Percentiles rank a stretch among this genome's conserved stretches.
These are phyloP conservation scores for Cylindrotheca fusiformis DNA, from an alignment of 108 stramenopile genomes.

Conservation along the genomic window DNA sequence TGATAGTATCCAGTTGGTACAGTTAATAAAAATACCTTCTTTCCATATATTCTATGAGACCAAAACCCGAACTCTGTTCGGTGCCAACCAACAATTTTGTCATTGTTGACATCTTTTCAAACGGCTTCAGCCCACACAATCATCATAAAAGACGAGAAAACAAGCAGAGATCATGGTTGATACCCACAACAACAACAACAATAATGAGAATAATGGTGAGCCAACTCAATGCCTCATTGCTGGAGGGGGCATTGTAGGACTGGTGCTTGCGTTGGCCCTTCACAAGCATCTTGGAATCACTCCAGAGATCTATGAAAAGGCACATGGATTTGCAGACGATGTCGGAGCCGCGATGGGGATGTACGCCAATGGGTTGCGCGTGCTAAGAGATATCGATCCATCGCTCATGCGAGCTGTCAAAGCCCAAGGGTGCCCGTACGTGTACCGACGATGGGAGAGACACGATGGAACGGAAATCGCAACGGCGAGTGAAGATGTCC, in stretches of 20 bases:
- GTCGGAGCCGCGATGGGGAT: slow-evolving; percentile 65
- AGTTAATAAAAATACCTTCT: no score
- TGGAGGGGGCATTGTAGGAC: slow-evolving; percentile 26
- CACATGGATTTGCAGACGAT: slow-evolving; percentile 18
- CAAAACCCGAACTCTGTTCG: no score
- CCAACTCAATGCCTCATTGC: slow-evolving; percentile 6
- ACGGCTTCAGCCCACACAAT: no score
- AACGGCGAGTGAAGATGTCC: slow-evolving; percentile 45
- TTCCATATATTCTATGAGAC: no score
- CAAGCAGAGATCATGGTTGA: background rate
- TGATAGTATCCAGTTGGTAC: no score
- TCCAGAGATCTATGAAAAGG: slow-evolving; percentile 27
- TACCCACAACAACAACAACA: no score
- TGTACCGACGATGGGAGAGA: slow-evolving; percentile 57
- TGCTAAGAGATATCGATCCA: slow-evolving; percentile 42
- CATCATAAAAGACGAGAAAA: no score
- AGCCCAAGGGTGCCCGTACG: slow-evolving; percentile 46
- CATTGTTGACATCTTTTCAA: no score
- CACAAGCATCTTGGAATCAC: slow-evolving; percentile 21
- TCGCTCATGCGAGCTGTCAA: slow-evolving; percentile 29
- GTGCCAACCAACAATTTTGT: no score
- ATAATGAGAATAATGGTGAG: background rate
- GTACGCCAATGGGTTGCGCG: slow-evolving; percentile 65
- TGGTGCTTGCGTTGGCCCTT: slow-evolving; percentile 18
- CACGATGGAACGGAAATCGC: slow-evolving; percentile 67